Evolutionary conservation across 2,329 filamentous ascomycete species (phyloP).

Genomic region (Hymenoscyphus repandus): DNA sequence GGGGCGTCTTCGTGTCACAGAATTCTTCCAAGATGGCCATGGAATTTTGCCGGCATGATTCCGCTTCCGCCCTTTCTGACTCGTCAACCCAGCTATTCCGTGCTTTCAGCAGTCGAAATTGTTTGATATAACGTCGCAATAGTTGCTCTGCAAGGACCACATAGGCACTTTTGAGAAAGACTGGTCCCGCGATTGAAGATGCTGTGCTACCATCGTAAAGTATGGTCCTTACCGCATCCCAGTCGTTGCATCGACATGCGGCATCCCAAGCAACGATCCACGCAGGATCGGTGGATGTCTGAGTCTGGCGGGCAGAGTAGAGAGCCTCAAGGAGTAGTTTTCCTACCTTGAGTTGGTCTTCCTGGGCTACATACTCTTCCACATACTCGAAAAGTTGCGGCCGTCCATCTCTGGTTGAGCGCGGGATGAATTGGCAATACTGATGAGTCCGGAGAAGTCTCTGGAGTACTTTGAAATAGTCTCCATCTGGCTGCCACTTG

Average conservation of each 20-base stretch:
- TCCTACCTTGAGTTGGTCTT: slow-evolving; percentile 15
- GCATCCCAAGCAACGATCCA: slow-evolving; percentile 14
- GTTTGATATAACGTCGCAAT: slow-evolving; percentile 6
- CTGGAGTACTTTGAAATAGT: slow-evolving; percentile 9
- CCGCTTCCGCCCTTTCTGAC: background rate
- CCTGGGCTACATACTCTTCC: slow-evolving; percentile 14
- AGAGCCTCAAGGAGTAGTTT: slow-evolving; percentile 18
- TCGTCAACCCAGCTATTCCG: background rate
- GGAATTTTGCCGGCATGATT: slow-evolving; percentile 7
- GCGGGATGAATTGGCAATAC: slow-evolving; percentile 9
- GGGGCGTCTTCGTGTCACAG: slow-evolving; percentile 7
- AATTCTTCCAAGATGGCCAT: slow-evolving; percentile 18
- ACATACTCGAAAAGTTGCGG: slow-evolving; percentile 19
- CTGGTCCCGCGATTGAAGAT: slow-evolving; percentile 8
- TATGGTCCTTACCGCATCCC: slow-evolving; percentile 15
- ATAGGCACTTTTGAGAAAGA: slow-evolving; percentile 17
- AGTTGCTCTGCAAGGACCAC: slow-evolving; percentile 18
- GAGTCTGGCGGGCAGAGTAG: background rate
- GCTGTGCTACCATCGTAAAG: slow-evolving; percentile 8
- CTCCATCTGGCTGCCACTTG: slow-evolving; percentile 16
- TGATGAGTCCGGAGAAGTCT: slow-evolving; percentile 10
- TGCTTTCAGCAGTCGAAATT: slow-evolving; percentile 4
- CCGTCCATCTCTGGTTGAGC: slow-evolving; percentile 3
- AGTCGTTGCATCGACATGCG: slow-evolving; percentile 11
- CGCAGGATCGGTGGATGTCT: background rate